These are phyloP conservation scores for Sporobolomyces roseus DNA, from an alignment of 768 basidiomycete species.

Conservation along the genomic window DNA sequence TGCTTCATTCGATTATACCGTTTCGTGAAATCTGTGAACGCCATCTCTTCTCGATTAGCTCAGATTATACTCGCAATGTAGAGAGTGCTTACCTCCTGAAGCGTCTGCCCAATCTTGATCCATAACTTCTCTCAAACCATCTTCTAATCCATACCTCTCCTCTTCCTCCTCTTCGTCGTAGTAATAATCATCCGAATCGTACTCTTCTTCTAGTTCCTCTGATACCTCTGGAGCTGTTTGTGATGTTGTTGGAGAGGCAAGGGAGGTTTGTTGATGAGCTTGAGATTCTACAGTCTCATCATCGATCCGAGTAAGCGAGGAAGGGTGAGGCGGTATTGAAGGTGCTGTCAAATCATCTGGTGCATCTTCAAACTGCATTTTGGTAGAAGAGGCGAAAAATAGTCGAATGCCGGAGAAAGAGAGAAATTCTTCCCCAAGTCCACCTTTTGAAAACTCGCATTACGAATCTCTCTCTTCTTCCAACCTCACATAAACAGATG, in stretches of 20 bases:
- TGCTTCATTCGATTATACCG: constrained; percentile 93
- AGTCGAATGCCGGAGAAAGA: no score
- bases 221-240: neutral
- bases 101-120: constrained; percentile 38
- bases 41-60: neutral
- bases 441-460: no score
- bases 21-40: constrained; percentile 77
- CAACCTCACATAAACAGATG: no score
- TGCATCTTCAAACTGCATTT: constrained; percentile 34
- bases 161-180: constrained; percentile 56
- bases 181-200: constrained; percentile 49
- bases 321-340: neutral
- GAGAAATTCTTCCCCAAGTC: no score
- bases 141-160: constrained; percentile 50
- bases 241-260: neutral
- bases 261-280: neutral
- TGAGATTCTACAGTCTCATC: neutral
- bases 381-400: no score
- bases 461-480: no score
- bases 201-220: constrained; percentile 8
- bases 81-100: constrained; percentile 9
- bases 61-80: neutral
- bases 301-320: neutral
- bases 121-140: constrained; percentile 69
- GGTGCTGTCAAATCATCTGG: constrained; percentile 10